Evolutionary conservation across 352 stramenopile genomes (phyloP), one percentile per base, ranked within the genome.

Genomic region (Globisporangium solare): DNA sequence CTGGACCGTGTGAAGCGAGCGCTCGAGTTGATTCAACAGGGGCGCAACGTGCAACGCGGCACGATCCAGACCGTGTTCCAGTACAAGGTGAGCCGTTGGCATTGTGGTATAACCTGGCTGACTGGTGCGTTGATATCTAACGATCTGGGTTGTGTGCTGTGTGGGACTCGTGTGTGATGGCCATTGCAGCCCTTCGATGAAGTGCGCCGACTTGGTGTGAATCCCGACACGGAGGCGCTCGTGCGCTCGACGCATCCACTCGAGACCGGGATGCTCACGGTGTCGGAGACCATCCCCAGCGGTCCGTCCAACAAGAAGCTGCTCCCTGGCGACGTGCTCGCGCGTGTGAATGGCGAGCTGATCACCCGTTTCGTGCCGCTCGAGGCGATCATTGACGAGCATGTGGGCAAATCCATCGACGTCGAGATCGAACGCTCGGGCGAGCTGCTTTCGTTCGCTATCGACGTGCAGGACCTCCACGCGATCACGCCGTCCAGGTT

Each of bases 221-320:
- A 75, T 3, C 61, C 73, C 1, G 80, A 88, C 12, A 95, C 86
- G 0, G 88, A 97, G 66, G 68, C 71, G 13, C 66, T 78, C 2
- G 72, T 97, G 54, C 80, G 90, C 32, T 86, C 76, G 35, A 74
- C 70, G 13, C 95, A 84, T 41, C 89, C 91, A 22, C 53, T 90
- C 32, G 83, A 90, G 40, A 96, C 87, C n/a, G 91, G 91, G 20
- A 94, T 97, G 81, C 71, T 97, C 41, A 93, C 89, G 2, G 91
- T 97, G 1, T 73, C 84, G 5, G 82, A 96, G 71, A 92, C 88
- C 0, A 78, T 97, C 24, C 87, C 87, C 4, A 70, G 75, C 8
- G 88, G 89, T 1, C 77, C 88, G 12, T 89, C 78, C 1, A 82
- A 83, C 48, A 79, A 73, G 17, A 87, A 92, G 31, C 63, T 98